A percentile compares a stretch with the other conserved stretches of the same genome.
Evolutionary conservation across 164 flowering plant species (phyloP).

Genomic region (Vitis vinifera): ASM3070453v1 NC_081808.1:120001-120500

Average conservation of each 20-base stretch:
- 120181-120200: not conserved
- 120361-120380: constrained; percentile 24
- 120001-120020: constrained; percentile 80
- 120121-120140: not conserved
- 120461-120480: constrained; percentile 25
- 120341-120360: constrained; percentile 15
- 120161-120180: not conserved
- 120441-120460: constrained; percentile 15
- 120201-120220: not conserved
- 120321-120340: constrained; percentile 32
- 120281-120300: constrained; percentile 95
- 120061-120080: not conserved
- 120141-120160: not conserved
- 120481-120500: constrained; percentile 23
- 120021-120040: constrained; percentile 57
- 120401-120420: constrained; percentile 15
- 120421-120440: constrained; percentile 13
- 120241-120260: constrained; percentile 66
- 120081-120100: too few relatives aligned
- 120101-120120: too few relatives aligned
- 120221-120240: constrained; percentile 1
- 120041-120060: constrained; percentile 4
- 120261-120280: constrained; percentile 79
- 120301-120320: constrained; percentile 79
- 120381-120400: constrained; percentile 16